Evolutionary conservation across 2,329 filamentous ascomycete genomes (phyloP).

Genomic region (Nemania bipapillata): DNA sequence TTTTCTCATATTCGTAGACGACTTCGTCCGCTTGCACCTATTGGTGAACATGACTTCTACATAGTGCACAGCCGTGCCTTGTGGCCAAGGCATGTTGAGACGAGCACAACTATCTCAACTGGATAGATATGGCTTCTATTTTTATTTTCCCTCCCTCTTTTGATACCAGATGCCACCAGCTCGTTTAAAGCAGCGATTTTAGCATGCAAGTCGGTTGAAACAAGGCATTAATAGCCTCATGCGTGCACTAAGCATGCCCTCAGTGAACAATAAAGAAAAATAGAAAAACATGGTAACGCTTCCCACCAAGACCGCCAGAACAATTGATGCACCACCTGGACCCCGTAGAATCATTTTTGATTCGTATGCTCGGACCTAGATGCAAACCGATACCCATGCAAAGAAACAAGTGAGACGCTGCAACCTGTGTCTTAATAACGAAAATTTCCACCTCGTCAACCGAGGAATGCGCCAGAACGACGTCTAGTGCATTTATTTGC

Average conservation of each 20-base stretch:
- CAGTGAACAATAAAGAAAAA: neutral
- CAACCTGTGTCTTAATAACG: neutral
- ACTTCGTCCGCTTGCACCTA: neutral
- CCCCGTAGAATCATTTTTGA: constrained; percentile 1
- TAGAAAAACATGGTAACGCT: too few species aligned
- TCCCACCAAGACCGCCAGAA: constrained; percentile 1
- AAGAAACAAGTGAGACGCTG: constrained; percentile 13
- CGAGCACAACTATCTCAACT: neutral
- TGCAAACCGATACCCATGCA: constrained; percentile 26
- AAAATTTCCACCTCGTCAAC: neutral
- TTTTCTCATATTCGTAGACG: neutral
- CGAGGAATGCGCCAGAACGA: neutral
- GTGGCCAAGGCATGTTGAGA: neutral
- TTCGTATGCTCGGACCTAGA: constrained; percentile 10
- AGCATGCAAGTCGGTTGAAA: neutral
- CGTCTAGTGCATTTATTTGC: constrained; percentile 20
- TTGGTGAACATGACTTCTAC: neutral
- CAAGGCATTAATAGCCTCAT: neutral
- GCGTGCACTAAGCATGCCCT: constrained; percentile 6
- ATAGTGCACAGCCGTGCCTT: neutral
- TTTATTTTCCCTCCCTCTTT: neutral
- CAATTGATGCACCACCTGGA: constrained; percentile 7
- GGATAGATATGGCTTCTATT: constrained; percentile 6
- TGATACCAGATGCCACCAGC: neutral
- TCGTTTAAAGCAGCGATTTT: constrained; percentile 1